Conservation (phyloP, 1,284 basidiomycete species). For the Cryptococcus deneoformans region DNA sequence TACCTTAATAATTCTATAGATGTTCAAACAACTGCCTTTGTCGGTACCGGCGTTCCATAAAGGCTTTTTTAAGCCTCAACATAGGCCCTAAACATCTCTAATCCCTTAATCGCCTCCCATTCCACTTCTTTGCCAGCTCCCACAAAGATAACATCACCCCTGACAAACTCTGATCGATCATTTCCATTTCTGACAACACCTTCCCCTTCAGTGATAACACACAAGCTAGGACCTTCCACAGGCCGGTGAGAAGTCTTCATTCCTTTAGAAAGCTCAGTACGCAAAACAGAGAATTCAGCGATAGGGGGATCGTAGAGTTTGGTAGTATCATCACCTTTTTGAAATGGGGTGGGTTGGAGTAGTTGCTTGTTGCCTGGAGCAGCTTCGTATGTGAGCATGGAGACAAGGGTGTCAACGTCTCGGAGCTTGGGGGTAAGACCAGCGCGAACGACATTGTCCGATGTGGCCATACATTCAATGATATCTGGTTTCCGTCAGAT, state of each 20-base stretch:
- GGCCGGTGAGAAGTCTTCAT: slow-evolving; percentile 52
- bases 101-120: slow-evolving; percentile 50
- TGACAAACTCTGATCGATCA: slow-evolving; percentile 54
- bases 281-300: slow-evolving; percentile 86
- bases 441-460: slow-evolving; percentile 98
- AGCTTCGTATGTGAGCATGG: slow-evolving; percentile 81
- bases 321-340: slow-evolving; percentile 25
- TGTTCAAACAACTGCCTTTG: too few relatives aligned
- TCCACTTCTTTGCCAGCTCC: slow-evolving; percentile 65
- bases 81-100: slow-evolving; percentile 74
- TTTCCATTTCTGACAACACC: slow-evolving; percentile 53
- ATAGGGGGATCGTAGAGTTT: slow-evolving; percentile 90
- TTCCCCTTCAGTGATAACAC: slow-evolving; percentile 69
- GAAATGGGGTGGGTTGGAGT: slow-evolving; percentile 61
- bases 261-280: slow-evolving; percentile 55
- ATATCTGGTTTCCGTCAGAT: slow-evolving; percentile 61
- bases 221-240: slow-evolving; percentile 80
- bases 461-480: slow-evolving; percentile 97
- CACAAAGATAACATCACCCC: slow-evolving; percentile 81
- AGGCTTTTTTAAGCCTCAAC: slow-evolving; percentile 51
- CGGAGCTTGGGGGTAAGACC: slow-evolving; percentile 96
- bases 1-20: too few relatives aligned
- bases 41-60: too few relatives aligned
- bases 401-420: slow-evolving; percentile 85
- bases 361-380: slow-evolving; percentile 66